A percentile compares a stretch with the other conserved stretches of the same genome.
Evolutionary conservation across 1,284 basidiomycete species (phyloP).

Genomic region (Chiua sp.): DNA sequence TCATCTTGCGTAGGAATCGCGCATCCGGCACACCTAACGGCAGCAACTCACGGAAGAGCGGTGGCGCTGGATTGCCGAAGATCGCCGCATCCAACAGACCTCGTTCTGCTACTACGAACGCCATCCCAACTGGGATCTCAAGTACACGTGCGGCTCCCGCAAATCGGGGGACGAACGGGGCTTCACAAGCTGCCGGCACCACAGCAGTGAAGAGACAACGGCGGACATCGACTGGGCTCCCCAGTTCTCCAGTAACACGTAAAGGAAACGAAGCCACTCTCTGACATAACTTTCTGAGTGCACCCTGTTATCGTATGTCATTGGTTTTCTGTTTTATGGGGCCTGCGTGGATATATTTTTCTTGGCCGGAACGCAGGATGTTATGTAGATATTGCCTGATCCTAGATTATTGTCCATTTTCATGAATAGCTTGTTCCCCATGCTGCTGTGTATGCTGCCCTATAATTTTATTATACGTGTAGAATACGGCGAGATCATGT

Average conservation of each 20-base stretch:
- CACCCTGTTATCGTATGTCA: conserved; percentile 8
- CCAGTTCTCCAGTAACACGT: conserved; percentile 41
- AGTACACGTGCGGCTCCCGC: conserved; percentile 47
- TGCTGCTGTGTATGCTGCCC: conserved; percentile 34
- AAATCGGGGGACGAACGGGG: conserved; percentile 34
- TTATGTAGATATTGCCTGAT: conserved; percentile 34
- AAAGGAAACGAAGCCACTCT: conserved; percentile 37
- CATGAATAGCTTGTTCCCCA: conserved; percentile 20
- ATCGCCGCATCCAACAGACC: conserved; percentile 66
- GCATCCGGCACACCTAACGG: conserved; percentile 71
- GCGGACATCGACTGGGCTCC: conserved; percentile 67
- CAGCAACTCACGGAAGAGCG: conserved; percentile 62
- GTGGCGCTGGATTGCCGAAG: conserved; percentile 64
- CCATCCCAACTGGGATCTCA: conserved; percentile 51
- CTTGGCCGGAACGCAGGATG: conserved; percentile 38
- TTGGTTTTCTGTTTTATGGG: conserved; percentile 6
- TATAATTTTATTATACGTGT: conserved; percentile 40
- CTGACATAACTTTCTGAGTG: conserved; percentile 8
- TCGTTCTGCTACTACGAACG: conserved; percentile 57
- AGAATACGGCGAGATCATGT: conserved; percentile 31
- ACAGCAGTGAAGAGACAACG: conserved; percentile 78
- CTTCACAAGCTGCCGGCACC: conserved; percentile 35
- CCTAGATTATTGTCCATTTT: conserved; percentile 37
- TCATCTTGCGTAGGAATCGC: conserved; percentile 61
- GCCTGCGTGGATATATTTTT: conserved; percentile 37